Percentiles rank a stretch among this genome's conserved stretches.
Evolutionary conservation across 2,329 filamentous ascomycete genomes (phyloP).

Genomic region (Aspergillus jensenii): DNA sequence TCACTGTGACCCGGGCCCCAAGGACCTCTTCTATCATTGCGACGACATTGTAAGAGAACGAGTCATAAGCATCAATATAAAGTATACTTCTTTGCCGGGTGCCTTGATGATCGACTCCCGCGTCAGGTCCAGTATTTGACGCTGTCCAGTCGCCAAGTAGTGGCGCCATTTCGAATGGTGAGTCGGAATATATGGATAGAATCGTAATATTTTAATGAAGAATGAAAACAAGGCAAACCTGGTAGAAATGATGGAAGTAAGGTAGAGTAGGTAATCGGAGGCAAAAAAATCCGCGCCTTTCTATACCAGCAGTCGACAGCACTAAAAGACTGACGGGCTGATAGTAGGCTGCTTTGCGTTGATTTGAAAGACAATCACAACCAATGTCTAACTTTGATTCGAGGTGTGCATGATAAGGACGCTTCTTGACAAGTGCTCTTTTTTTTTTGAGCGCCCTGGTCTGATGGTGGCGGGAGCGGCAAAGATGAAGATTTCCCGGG

Average conservation of each 20-base stretch:
- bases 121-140: conserved; percentile 2
- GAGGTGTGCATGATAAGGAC: background rate
- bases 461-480: conserved; percentile 1
- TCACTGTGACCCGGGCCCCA: conserved; percentile 64
- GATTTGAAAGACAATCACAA: background rate
- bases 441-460: background rate
- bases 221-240: background rate
- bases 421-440: background rate
- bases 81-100: conserved; percentile 56
- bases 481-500: background rate
- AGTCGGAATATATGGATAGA: background rate
- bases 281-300: background rate
- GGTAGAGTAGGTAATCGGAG: background rate
- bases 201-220: background rate
- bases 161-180: conserved; percentile 26
- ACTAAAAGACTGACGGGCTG: conserved; percentile 1
- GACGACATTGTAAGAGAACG: conserved; percentile 93
- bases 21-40: conserved; percentile 73
- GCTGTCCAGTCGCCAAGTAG: conserved; percentile 28
- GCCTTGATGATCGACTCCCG: background rate
- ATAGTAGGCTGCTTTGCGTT: background rate
- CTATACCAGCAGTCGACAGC: conserved; percentile 2
- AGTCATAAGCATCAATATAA: conserved; percentile 95
- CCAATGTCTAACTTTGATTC: background rate
- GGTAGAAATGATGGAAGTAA: background rate